Conservation (phyloP, 2,329 filamentous ascomycete genomes). For the Dothideomycetes sp. region DNA sequence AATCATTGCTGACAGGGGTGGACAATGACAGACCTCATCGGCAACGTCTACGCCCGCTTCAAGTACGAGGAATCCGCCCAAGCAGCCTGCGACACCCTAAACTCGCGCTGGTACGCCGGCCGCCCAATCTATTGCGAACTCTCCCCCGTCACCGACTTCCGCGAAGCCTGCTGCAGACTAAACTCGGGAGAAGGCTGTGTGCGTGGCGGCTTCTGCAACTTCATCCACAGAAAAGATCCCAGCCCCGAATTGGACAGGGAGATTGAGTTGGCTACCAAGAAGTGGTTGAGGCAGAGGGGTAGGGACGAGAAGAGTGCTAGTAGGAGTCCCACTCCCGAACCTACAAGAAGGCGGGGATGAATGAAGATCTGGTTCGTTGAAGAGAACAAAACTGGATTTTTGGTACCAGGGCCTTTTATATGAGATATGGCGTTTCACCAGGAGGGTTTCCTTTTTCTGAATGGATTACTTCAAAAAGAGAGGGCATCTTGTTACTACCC, state of each 20-base stretch:
- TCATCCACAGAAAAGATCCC: constrained; percentile 97
- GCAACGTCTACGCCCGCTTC: constrained; percentile 98
- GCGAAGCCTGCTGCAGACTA: constrained; percentile 90
- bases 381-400: no score
- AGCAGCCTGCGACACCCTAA: constrained; percentile 85
- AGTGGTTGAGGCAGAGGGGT: constrained; percentile 82
- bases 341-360: constrained; percentile 62
- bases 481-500: no score
- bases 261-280: constrained; percentile 80
- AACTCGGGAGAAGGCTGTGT: constrained; percentile 95
- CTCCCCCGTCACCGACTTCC: constrained; percentile 92
- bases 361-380: no score
- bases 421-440: no score
- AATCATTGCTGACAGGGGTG: constrained; percentile 22
- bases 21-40: constrained; percentile 66
- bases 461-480: no score
- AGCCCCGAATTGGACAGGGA: constrained; percentile 80
- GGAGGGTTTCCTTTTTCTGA: no score
- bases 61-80: constrained; percentile 98
- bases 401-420: no score
- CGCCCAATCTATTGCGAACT: constrained; percentile 97
- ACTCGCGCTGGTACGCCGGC: constrained; percentile 92
- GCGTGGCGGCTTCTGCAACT: constrained; percentile 95
- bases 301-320: constrained; percentile 73
- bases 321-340: constrained; percentile 79